phyloP scores from a whole-genome alignment of 2,329 filamentous ascomycete species.

The Aspergillus caelatus region DNA sequence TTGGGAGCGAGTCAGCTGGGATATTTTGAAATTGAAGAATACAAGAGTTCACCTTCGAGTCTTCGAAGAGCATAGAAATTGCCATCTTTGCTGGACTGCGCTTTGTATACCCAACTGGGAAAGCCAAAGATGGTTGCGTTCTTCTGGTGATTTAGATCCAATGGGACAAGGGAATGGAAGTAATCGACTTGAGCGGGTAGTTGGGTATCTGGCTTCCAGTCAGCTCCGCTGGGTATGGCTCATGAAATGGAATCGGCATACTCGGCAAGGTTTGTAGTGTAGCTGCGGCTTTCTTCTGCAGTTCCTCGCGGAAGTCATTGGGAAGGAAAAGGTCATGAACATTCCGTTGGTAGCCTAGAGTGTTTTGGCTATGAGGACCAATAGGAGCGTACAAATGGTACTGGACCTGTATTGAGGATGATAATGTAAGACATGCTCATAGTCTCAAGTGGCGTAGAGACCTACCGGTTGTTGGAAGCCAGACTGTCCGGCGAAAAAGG shows the following conservation, averaged over 20 bases:
- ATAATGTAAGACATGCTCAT: slow-evolving; percentile 2
- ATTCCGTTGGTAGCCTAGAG: slow-evolving; percentile 81
- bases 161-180: slow-evolving; percentile 87
- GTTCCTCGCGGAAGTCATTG: slow-evolving; percentile 81
- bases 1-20: slow-evolving; percentile 27
- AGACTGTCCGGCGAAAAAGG: slow-evolving; percentile 66
- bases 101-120: slow-evolving; percentile 94
- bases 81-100: slow-evolving; percentile 83
- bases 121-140: slow-evolving; percentile 81
- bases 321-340: slow-evolving; percentile 91
- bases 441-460: background rate
- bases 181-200: slow-evolving; percentile 77
- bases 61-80: slow-evolving; percentile 84
- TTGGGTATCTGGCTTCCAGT: slow-evolving; percentile 59
- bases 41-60: slow-evolving; percentile 65
- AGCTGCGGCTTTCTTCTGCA: slow-evolving; percentile 86
- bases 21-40: background rate
- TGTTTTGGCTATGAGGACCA: slow-evolving; percentile 77
- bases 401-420: slow-evolving; percentile 60
- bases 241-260: slow-evolving; percentile 40
- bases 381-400: slow-evolving; percentile 93
- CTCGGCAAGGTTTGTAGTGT: slow-evolving; percentile 82
- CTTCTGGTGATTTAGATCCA: slow-evolving; percentile 81
- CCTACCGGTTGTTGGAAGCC: slow-evolving; percentile 67
- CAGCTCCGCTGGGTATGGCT: background rate